These are phyloP conservation scores for Diospyros lotus DNA, from an alignment of 148 eudicot species.

Conservation along the genomic window DNA sequence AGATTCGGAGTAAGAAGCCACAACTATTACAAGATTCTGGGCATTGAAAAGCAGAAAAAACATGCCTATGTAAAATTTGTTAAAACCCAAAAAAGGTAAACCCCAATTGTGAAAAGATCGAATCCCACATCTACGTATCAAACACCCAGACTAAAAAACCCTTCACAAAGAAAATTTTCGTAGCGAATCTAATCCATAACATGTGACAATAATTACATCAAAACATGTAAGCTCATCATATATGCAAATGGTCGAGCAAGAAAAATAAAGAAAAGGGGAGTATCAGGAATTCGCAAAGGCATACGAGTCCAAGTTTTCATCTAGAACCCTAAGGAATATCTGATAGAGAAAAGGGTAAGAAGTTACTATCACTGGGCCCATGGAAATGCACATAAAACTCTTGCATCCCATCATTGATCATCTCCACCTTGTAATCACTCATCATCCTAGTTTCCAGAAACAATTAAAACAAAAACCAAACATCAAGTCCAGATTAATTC, in stretches of 20 bases:
- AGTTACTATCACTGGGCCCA: constrained; percentile 85
- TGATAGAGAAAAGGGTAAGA: constrained; percentile 9
- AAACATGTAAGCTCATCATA: constrained; percentile 1
- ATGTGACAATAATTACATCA: background rate
- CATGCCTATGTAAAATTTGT: background rate
- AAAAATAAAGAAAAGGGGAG: constrained; percentile 15
- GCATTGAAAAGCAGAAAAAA: constrained; percentile 3
- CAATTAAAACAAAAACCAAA: constrained; percentile 1
- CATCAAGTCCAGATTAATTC: constrained; percentile 5
- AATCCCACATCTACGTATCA: constrained; percentile 4
- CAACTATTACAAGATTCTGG: background rate
- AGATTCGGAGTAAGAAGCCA: background rate
- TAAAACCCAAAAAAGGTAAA: constrained; percentile 1
- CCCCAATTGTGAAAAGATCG: background rate
- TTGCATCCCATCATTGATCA: constrained; percentile 90
- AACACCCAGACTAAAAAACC: constrained; percentile 8
- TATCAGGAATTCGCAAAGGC: constrained; percentile 15
- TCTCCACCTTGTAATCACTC: constrained; percentile 98
- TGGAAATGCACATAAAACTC: constrained; percentile 85
- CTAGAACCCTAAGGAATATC: constrained; percentile 5
- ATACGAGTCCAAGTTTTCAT: constrained; percentile 15
- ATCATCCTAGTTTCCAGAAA: constrained; percentile 60
- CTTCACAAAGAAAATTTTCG: background rate
- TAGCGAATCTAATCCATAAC: background rate
- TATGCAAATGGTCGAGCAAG: constrained; percentile 10